Base-by-base conservation (phyloP, 106 monocot species). In the Agapanthus africanus region DNA sequence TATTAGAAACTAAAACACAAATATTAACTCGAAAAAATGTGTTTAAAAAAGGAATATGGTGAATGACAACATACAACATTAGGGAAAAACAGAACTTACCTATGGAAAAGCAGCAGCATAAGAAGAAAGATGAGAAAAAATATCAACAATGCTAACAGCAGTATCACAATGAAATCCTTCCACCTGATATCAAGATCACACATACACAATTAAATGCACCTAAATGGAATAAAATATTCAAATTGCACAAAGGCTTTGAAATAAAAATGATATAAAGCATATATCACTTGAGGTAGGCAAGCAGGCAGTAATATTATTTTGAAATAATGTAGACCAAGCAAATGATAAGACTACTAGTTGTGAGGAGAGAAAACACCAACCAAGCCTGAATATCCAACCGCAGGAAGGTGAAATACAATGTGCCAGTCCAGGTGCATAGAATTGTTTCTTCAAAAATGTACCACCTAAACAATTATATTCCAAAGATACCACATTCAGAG, bases 401-500 rank as follows among this genome's bases (percentile, higher is more conserved):
- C 69, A 88, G 47, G 35, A 81, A 85, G 25, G 47, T 40, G 61
- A 83, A 71, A 69, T 93, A 93, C 32, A 85, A 71, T 36, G 83
- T 54, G 66, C 49, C 57, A 37, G 92, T 93, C 92, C 92, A 93
- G 9, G 63, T 68, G 51, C 80, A 76, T 21, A 93, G 71, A 37
- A 80, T 37, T 59, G 80, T 74, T 79, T 93, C 85, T 76, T 79
- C 88, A 52, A 93, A 74, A 63, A 93, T 71, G 38, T 81, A 88
- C 92, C 92, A 93, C 91, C 91, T 92, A 37, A 28, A 82, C 37
- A 42, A 77, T 56, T 11, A 14, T 0, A 28, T 30, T 56, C 56
- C 13, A 56, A 56, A 30, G 11, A 56, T n/a, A n/a, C n/a, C n/a
- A n/a, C n/a, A n/a, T n/a, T n/a, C n/a, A n/a, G n/a, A n/a, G n/a